Evolutionary conservation across 495 filamentous ascomycete species (phyloP).

Genomic region (Neurospora pannonica): DNA sequence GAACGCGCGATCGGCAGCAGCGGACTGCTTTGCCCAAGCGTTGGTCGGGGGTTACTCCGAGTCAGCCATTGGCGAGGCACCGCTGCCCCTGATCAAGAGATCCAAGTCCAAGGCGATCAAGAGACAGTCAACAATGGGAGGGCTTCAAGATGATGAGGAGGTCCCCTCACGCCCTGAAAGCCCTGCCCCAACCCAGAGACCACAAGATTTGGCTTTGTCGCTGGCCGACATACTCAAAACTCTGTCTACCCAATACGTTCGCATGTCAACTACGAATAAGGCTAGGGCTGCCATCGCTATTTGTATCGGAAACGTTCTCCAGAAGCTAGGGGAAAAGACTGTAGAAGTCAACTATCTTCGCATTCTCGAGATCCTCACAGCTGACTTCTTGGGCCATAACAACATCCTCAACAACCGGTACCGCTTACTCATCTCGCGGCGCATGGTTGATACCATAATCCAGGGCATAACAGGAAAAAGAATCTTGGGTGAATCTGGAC

Average conservation of each 20-base stretch:
- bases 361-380: slow-evolving; percentile 71
- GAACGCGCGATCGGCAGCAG: slow-evolving; percentile 73
- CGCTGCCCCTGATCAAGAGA: slow-evolving; percentile 59
- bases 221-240: slow-evolving; percentile 73
- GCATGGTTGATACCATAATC: slow-evolving; percentile 73
- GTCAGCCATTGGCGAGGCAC: slow-evolving; percentile 39
- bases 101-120: slow-evolving; percentile 62
- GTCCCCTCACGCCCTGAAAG: slow-evolving; percentile 66
- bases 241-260: slow-evolving; percentile 73
- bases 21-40: slow-evolving; percentile 68
- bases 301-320: slow-evolving; percentile 75
- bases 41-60: slow-evolving; percentile 75
- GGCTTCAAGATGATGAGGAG: slow-evolving; percentile 60
- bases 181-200: slow-evolving; percentile 58
- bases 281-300: slow-evolving; percentile 74
- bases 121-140: slow-evolving; percentile 47
- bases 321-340: slow-evolving; percentile 60
- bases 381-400: slow-evolving; percentile 67
- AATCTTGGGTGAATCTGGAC: slow-evolving; percentile 81
- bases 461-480: slow-evolving; percentile 74
- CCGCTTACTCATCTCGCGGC: slow-evolving; percentile 73
- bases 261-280: slow-evolving; percentile 69
- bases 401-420: slow-evolving; percentile 79
- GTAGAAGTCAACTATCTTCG: slow-evolving; percentile 71
- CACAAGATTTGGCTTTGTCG: slow-evolving; percentile 59